Evolutionary conservation across 176 grass and related monocot species (phyloP), one percentile per base, ranked within the genome.

Genomic region (Avena eriantha): DNA sequence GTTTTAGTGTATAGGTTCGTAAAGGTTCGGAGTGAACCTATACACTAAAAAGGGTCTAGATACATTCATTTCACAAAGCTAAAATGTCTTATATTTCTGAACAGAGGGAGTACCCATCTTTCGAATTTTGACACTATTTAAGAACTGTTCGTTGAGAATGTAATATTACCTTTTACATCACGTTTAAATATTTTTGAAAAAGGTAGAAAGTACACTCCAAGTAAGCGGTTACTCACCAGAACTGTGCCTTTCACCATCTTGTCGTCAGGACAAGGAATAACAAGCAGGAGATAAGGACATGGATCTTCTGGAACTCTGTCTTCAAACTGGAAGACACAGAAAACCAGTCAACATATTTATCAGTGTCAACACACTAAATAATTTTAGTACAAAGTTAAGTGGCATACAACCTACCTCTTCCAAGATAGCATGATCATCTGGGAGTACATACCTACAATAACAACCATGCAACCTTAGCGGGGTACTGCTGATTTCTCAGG

Each of bases 401-500:
- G 75, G 34, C 78, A 57, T 80, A 85, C 19, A 68, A 57, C 92
- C 88, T 60, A 98, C 95, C 93, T 68, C 39, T 56, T 88, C 46
- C 80, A 98, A 87, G 5, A 93, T 85, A 87, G 68, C 8, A 86
- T 95, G 93, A 29, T 48, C 85, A 86, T 98, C 93, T 83, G 91
- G 95, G 79, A 98, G 84, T 50, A 90, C 83, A 73, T 95, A 98
- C 29, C 95, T 98, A 83, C 73, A 92, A 79, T 51, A 85, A 53
- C 34, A 91, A 69, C 10, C 58, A 73, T 50, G 26, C n/a, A 84
- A 75, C 12, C 5, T 77, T 85, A 87, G 83, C 69, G 50, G 50
- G 69, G 79, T 45, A 71, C 68, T 43, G 26, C 79, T 75, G 75
- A 66, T 59, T 79, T 84, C 36, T 84, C 14, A 69, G 50, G 66